Evolutionary conservation across 805 yeast species (phyloP).

Genomic region (Wickerhamiella cacticola): DNA sequence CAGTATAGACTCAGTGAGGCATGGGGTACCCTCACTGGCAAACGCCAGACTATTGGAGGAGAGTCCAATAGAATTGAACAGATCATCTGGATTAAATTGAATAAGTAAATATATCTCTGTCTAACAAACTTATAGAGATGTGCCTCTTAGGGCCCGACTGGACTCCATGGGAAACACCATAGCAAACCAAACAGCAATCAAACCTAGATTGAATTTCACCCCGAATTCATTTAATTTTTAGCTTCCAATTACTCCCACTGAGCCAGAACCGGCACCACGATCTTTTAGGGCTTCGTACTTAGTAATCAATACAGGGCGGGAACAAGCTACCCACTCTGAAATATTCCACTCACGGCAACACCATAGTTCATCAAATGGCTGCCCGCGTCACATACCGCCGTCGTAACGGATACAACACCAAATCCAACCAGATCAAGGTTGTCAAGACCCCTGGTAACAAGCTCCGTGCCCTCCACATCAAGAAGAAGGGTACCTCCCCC

Average conservation of each 20-base stretch:
- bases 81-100: no score
- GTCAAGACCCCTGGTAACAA: constrained; percentile 99
- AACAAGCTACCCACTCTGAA: constrained; percentile 7
- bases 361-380: constrained; percentile 51
- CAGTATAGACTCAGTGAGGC: no score
- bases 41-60: no score
- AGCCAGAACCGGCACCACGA: not conserved
- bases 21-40: no score
- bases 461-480: constrained; percentile 94
- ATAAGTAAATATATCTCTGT: no score
- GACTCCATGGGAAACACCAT: no score
- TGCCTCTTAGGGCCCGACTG: no score
- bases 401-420: constrained; percentile 99
- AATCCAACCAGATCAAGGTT: constrained; percentile 98
- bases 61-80: no score
- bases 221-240: not conserved
- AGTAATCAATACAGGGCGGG: constrained; percentile 7
- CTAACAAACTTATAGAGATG: no score
- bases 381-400: constrained; percentile 99
- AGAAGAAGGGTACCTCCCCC: constrained; percentile 71
- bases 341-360: constrained; percentile 1
- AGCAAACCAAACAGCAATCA: no score
- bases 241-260: no score
- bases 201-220: no score
- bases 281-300: not conserved